Evolutionary conservation across 2,329 filamentous ascomycete species (phyloP), one percentile per base, ranked within the genome.

Genomic region (Trichoderma endophyticum): DNA sequence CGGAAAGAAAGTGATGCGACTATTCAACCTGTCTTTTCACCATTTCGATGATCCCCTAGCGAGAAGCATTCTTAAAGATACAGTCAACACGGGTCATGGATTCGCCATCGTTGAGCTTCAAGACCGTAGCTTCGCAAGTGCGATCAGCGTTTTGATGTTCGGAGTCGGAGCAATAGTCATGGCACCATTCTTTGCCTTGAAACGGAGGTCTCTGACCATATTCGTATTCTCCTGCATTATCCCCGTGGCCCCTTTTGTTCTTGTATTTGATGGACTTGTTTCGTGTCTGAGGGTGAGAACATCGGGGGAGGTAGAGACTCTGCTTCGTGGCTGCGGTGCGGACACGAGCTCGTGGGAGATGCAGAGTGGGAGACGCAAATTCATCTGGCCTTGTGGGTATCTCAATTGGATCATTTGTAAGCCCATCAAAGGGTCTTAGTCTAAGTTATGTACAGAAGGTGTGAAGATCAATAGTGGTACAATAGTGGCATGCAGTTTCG

Each of bases 51-150:
- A 70, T 21, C 15, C 82, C 4, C 80, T 90, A 21, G 92, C 90
- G 0, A 81, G 79, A 30, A 83, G 84, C 9, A 91, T 93, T 34
- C 79, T 95, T 36, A 84, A 83, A 67, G 89, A 92, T 78, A 91
- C 90, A 0, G 80, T 93, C 48, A 84, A 88, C 75, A 92, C 88
- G 0, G 87, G 88, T 67, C 86, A 92, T 73, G 91, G 88, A 0
- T 91, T 93, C 75, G 90, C 86, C 9, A 92, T 94, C 73, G 90
- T 94, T 73, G 92, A 94, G 81, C 85, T 94, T n/a, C 91, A 93
- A 79, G 89, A 91, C 75, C 88, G 92, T 36, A 84, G 84, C 18
- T 74, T 90, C 1, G 79, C 84, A 2, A 87, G 88, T 39, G 79
- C 91, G 54, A 73, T 91, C 24, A 54, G 86, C 4, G 83, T 87